These are phyloP conservation scores for Pyricularia sp. DNA, from an alignment of 2,329 filamentous ascomycete genomes.

Conservation along the genomic window DNA sequence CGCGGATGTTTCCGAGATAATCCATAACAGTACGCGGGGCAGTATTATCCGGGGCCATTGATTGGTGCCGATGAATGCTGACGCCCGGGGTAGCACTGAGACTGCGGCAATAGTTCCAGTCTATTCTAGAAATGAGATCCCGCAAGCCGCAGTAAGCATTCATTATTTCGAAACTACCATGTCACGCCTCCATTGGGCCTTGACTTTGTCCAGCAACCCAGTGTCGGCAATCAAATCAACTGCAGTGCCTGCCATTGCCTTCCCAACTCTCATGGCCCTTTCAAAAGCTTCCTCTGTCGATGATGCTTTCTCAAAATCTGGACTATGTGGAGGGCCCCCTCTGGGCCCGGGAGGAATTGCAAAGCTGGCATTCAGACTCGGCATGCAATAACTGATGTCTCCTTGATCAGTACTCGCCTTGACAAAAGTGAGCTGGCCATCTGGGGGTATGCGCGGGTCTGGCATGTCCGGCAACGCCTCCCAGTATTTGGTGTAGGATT, in stretches of 20 bases:
- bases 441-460: constrained; percentile 3
- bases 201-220: constrained; percentile 30
- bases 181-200: constrained; percentile 26
- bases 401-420: constrained; percentile 51
- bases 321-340: constrained; percentile 39
- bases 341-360: constrained; percentile 35
- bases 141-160: neutral
- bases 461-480: constrained; percentile 23
- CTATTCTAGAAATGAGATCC: neutral
- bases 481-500: constrained; percentile 33
- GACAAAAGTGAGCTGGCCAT: constrained; percentile 13
- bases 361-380: constrained; percentile 43
- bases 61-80: neutral
- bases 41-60: neutral
- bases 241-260: constrained; percentile 36
- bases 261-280: constrained; percentile 34
- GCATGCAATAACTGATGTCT: constrained; percentile 47
- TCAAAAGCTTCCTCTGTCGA: constrained; percentile 37
- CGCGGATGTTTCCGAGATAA: neutral
- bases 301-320: constrained; percentile 39
- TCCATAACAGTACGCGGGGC: neutral
- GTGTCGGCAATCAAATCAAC: constrained; percentile 34
- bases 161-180: constrained; percentile 9
- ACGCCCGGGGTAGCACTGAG: neutral
- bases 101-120: neutral